Percentiles rank a stretch among this genome's conserved stretches.
Evolutionary conservation across 768 basidiomycete genomes (phyloP).

Genomic region (Panaeolus papilionaceus): DNA sequence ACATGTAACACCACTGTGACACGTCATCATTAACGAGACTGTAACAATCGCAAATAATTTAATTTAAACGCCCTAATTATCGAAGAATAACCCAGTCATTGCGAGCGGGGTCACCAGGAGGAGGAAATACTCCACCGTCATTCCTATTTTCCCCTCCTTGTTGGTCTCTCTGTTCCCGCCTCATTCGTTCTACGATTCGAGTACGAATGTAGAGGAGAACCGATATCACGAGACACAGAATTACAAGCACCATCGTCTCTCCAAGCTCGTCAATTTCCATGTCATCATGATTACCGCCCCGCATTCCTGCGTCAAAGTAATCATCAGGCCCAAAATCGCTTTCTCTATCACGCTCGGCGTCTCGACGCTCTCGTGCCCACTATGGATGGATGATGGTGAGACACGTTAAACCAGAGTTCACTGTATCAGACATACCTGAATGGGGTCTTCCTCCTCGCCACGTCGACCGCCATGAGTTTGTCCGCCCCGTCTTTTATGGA

Average conservation of each 20-base stretch:
- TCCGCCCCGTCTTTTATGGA: slow-evolving; percentile 58
- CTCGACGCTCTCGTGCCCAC: slow-evolving; percentile 82
- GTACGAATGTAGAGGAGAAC: slow-evolving; percentile 81
- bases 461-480: slow-evolving; percentile 40
- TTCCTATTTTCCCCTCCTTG: slow-evolving; percentile 48
- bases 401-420: slow-evolving; percentile 4
- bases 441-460: slow-evolving; percentile 71
- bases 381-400: slow-evolving; percentile 31
- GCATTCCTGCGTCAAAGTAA: slow-evolving; percentile 74
- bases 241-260: slow-evolving; percentile 82
- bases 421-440: slow-evolving; percentile 55
- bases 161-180: slow-evolving; percentile 63
- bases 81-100: slow-evolving; percentile 71
- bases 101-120: slow-evolving; percentile 66
- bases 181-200: slow-evolving; percentile 74
- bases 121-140: slow-evolving; percentile 60
- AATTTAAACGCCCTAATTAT: slow-evolving; percentile 33
- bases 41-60: slow-evolving; percentile 3
- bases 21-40: neutral
- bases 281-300: slow-evolving; percentile 65
- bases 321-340: slow-evolving; percentile 83
- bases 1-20: slow-evolving; percentile 7
- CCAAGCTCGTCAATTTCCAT: slow-evolving; percentile 72
- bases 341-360: slow-evolving; percentile 75
- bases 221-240: slow-evolving; percentile 76